These are phyloP conservation scores for Byssoonygena ceratinophila DNA, from an alignment of 2,329 filamentous ascomycete species.

Conservation along the genomic window DNA sequence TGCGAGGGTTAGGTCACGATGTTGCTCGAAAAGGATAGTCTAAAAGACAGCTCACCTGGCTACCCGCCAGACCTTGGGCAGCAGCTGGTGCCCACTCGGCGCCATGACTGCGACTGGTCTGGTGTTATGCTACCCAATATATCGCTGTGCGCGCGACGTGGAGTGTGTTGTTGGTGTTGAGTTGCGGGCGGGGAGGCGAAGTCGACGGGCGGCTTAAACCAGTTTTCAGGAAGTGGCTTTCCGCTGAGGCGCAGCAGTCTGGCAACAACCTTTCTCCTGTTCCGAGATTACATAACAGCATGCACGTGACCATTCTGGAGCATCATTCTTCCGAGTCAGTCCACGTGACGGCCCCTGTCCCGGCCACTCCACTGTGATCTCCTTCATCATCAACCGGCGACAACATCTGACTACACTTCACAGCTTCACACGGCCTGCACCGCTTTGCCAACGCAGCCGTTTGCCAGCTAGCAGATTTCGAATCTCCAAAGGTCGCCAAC, in stretches of 20 bases:
- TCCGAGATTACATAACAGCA: no score
- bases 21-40: background rate
- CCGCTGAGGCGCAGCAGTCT: background rate
- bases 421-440: no score
- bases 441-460: no score
- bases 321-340: background rate
- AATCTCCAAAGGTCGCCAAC: no score
- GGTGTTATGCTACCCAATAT: background rate
- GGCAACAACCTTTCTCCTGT: background rate
- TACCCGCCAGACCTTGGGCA: conserved; percentile 41
- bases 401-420: no score
- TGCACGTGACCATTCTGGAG: no score
- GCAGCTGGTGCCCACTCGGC: conserved; percentile 41
- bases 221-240: background rate
- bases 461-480: no score
- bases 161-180: background rate
- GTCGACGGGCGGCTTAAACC: background rate
- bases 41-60: conserved; percentile 32
- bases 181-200: background rate
- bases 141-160: background rate
- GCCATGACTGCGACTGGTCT: conserved; percentile 29
- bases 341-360: no score
- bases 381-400: no score
- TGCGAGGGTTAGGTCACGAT: conserved; percentile 20
- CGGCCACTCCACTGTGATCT: no score